phyloP scores from a whole-genome alignment of 192 early-diverging fungal species.

The Entomortierella lignicola region DNA sequence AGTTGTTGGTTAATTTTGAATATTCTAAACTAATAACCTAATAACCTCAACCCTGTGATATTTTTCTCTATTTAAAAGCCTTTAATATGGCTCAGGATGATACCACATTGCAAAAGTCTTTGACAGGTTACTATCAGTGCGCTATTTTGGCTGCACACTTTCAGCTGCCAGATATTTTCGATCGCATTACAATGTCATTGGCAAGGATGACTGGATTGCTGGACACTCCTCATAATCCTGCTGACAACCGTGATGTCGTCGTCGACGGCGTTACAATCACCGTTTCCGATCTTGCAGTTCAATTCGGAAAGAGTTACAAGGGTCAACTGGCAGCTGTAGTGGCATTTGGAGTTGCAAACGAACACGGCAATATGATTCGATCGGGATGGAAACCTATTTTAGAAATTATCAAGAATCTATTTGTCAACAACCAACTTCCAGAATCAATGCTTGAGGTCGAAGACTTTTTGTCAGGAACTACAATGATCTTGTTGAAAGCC shows the following conservation, averaged over 20 bases:
- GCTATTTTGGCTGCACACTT: conserved; percentile 79
- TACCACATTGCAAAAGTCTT: conserved; percentile 80
- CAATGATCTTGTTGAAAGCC: conserved; percentile 71
- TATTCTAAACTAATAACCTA: conserved; percentile 14
- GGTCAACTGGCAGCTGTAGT: conserved; percentile 92
- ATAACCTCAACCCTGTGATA: conserved; percentile 31
- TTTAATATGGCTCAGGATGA: conserved; percentile 87
- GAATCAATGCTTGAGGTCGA: conserved; percentile 73
- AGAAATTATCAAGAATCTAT: conserved; percentile 79
- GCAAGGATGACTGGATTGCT: conserved; percentile 81
- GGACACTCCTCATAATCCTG: conserved; percentile 60
- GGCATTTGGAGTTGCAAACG: conserved; percentile 79
- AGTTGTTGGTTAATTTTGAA: neutral
- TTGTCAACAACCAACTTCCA: conserved; percentile 81
- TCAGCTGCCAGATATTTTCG: conserved; percentile 79
- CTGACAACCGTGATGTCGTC: conserved; percentile 61
- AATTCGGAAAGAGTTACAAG: conserved; percentile 90
- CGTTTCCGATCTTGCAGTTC: conserved; percentile 75
- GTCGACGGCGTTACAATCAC: conserved; percentile 60
- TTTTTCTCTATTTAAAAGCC: conserved; percentile 58
- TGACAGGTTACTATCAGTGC: conserved; percentile 82
- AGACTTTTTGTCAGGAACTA: conserved; percentile 77
- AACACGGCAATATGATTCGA: conserved; percentile 76
- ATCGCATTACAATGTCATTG: conserved; percentile 80
- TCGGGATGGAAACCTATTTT: conserved; percentile 80